A percentile compares a stretch with the other conserved stretches of the same genome.
Evolutionary conservation across 345 rosid species (phyloP).

Genomic region (Laguncularia racemosa): DNA sequence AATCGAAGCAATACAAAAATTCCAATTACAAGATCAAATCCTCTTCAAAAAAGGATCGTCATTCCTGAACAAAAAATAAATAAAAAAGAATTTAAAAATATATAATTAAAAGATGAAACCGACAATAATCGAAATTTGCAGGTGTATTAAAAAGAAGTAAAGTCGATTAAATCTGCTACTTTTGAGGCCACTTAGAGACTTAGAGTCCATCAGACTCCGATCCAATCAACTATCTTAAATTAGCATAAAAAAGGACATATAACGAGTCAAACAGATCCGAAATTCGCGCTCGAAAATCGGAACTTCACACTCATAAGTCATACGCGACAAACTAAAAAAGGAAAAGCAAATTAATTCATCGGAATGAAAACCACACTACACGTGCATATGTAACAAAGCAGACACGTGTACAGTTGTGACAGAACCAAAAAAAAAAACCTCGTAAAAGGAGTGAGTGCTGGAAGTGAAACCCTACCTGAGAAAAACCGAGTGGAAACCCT

Average conservation of each 20-base stretch:
- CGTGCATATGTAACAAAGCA: not conserved
- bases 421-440: slow-evolving; percentile 6
- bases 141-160: slow-evolving; percentile 2
- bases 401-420: not conserved
- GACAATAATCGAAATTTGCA: not conserved
- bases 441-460: slow-evolving; percentile 7
- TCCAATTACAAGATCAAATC: too few species aligned
- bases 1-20: too few species aligned
- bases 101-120: slow-evolving; percentile 2
- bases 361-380: not conserved
- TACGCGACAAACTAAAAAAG: slow-evolving; percentile 11
- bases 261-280: slow-evolving; percentile 52
- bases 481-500: not conserved
- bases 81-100: too few species aligned
- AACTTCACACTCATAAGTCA: not conserved
- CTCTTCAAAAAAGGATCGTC: too few species aligned
- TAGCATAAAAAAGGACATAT: slow-evolving; percentile 15
- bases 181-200: slow-evolving; percentile 10
- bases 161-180: slow-evolving; percentile 31
- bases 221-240: slow-evolving; percentile 23
- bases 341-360: not conserved
- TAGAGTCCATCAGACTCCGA: slow-evolving; percentile 18
- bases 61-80: too few species aligned
- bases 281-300: slow-evolving; percentile 24
- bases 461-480: slow-evolving; percentile 12